Percentiles rank a stretch among this genome's conserved stretches.
Conservation (phyloP, 208 protist species). For the Crithidia mellificae region DNA sequence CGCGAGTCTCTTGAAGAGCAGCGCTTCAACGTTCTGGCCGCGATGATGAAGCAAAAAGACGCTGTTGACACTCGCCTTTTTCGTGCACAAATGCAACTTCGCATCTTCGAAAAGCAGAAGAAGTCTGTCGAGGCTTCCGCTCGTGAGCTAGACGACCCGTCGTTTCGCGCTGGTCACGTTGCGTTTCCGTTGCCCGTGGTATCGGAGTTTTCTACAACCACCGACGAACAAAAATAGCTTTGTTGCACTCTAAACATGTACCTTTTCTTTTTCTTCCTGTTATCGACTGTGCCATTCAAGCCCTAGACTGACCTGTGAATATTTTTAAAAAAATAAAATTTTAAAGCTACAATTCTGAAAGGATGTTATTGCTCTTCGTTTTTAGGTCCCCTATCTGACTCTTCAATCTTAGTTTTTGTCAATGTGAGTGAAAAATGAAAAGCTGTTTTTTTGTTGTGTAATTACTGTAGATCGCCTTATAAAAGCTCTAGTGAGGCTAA, state of each 20-base stretch:
- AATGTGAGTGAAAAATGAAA: no score
- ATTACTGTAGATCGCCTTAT: no score
- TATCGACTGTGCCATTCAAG: no score
- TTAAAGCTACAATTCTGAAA: no score
- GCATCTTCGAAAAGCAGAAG: conserved; percentile 7
- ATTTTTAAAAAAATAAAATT: no score
- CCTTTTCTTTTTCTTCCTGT: not conserved
- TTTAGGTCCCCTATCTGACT: no score
- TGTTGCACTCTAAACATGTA: no score
- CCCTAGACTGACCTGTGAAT: no score
- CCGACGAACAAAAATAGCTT: not conserved
- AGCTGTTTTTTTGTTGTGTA: no score
- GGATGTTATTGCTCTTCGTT: no score
- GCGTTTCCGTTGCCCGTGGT: not conserved
- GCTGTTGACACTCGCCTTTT: conserved; percentile 11
- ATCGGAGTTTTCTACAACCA: not conserved
- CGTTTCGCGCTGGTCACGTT: not conserved
- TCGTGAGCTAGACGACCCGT: not conserved
- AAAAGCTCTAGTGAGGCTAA: no score
- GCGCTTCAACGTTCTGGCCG: not conserved
- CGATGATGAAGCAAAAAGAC: conserved; percentile 19
- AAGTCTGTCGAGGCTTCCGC: conserved; percentile 3
- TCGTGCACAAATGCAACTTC: conserved; percentile 16
- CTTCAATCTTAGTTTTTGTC: no score
- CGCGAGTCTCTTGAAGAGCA: conserved; percentile 8